Percentiles rank a stretch among this genome's conserved stretches.
Evolutionary conservation across 169 alveolate genomes (phyloP).

Genomic region (Plasmodium fragile): DNA sequence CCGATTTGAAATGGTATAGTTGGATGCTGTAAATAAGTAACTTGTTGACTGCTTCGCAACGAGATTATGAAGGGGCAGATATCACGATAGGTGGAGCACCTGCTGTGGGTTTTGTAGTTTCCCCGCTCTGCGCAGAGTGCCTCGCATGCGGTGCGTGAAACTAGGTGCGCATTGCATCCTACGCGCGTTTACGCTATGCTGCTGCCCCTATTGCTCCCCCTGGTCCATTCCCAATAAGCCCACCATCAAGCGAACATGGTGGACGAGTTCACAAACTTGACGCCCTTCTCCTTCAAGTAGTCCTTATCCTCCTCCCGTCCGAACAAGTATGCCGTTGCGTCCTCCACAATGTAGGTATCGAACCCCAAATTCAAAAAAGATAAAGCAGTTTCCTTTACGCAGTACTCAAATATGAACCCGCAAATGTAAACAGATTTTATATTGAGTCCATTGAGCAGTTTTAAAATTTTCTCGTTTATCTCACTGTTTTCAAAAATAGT

Average conservation of each 20-base stretch:
- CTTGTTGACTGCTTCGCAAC: background rate
- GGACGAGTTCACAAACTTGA: constrained; percentile 32
- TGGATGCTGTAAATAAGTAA: background rate
- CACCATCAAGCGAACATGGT: background rate
- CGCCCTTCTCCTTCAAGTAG: constrained; percentile 29
- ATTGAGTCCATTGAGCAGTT: constrained; percentile 10
- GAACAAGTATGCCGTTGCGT: constrained; percentile 65
- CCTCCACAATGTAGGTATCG: constrained; percentile 68
- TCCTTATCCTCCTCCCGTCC: constrained; percentile 17
- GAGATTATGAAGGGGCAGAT: background rate
- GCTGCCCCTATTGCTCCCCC: background rate
- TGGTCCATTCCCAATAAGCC: background rate
- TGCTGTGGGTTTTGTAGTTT: no score
- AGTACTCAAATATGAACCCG: constrained; percentile 69
- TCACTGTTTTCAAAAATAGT: constrained; percentile 48
- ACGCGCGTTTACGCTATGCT: no score
- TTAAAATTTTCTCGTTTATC: constrained; percentile 2
- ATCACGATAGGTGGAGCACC: background rate
- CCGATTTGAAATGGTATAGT: background rate
- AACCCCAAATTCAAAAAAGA: constrained; percentile 23
- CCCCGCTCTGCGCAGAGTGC: no score
- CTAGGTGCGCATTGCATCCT: no score
- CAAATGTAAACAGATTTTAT: constrained; percentile 49
- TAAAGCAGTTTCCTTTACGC: constrained; percentile 66
- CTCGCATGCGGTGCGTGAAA: no score